These are phyloP conservation scores for Solanum dulcamara DNA, from an alignment of 257 asterid genomes.

Conservation along the genomic window DNA sequence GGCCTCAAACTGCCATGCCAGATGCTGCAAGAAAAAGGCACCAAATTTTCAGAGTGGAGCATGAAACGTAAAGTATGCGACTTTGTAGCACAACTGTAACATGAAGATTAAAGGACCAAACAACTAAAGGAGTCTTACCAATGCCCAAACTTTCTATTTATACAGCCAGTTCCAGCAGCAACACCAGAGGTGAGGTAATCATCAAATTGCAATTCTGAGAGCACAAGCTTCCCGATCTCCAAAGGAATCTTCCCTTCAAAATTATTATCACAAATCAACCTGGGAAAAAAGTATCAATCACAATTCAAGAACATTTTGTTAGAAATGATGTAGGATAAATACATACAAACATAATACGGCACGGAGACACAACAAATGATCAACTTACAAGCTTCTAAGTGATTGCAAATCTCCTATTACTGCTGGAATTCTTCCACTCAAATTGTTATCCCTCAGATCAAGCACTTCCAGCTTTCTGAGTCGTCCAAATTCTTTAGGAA, in stretches of 20 bases:
- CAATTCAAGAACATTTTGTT: background rate
- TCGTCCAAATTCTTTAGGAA: constrained; percentile 60
- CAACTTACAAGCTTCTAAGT: constrained; percentile 52
- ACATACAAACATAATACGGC: background rate
- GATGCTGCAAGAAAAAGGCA: constrained; percentile 27
- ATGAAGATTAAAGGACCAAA: background rate
- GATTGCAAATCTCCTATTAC: constrained; percentile 58
- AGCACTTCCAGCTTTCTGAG: constrained; percentile 51
- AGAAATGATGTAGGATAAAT: background rate
- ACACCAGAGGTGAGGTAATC: constrained; percentile 27
- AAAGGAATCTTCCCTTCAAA: constrained; percentile 63
- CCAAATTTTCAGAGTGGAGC: background rate
- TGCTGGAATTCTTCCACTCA: constrained; percentile 65
- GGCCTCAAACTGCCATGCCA: constrained; percentile 28
- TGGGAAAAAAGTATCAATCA: constrained; percentile 9
- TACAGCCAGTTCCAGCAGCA: constrained; percentile 36
- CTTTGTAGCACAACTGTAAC: background rate
- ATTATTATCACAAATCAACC: constrained; percentile 65
- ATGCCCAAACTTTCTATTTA: constrained; percentile 68
- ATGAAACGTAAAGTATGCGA: background rate
- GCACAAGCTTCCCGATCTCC: constrained; percentile 56
- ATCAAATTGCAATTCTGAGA: constrained; percentile 50
- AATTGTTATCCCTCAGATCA: constrained; percentile 60
- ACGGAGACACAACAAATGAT: background rate
- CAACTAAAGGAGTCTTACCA: constrained; percentile 33